A percentile compares a stretch with the other conserved stretches of the same genome.
phyloP scores from a whole-genome alignment of 73 alveolate species.

The Durusdinium trenchii region DNA sequence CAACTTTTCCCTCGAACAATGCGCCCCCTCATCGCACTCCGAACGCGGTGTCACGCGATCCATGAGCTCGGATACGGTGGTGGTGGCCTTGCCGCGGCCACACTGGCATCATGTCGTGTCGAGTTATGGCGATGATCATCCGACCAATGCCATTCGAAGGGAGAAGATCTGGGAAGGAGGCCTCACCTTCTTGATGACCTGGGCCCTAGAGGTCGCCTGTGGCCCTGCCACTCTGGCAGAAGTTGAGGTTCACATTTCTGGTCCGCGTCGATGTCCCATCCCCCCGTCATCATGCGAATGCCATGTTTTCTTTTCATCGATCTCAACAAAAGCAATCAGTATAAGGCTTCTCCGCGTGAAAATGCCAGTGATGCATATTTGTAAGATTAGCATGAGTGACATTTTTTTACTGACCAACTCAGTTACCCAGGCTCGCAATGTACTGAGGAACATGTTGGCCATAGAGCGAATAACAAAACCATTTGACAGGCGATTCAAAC shows the following conservation, averaged over 20 bases:
- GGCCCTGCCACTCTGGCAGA: neutral
- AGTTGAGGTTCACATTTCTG: neutral
- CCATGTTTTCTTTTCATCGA: too few relatives aligned
- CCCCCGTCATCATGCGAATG: too few relatives aligned
- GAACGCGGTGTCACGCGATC: neutral
- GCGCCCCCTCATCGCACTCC: neutral
- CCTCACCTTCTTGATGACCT: neutral
- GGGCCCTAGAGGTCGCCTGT: neutral
- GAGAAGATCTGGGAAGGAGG: neutral
- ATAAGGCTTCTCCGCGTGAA: too few relatives aligned
- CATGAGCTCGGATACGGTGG: neutral
- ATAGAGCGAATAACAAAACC: too few relatives aligned
- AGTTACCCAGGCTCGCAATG: too few relatives aligned
- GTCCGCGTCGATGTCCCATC: neutral
- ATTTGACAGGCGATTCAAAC: too few relatives aligned
- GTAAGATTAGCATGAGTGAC: too few relatives aligned
- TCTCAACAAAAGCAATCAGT: too few relatives aligned
- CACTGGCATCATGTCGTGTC: neutral
- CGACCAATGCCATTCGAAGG: neutral
- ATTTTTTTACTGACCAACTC: too few relatives aligned
- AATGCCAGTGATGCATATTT: too few relatives aligned
- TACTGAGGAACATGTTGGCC: too few relatives aligned
- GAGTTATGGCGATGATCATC: neutral
- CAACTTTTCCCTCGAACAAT: neutral
- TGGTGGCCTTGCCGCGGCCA: neutral